Base-by-base conservation (phyloP, 257 asterid genomes). In the Salvia rosmarinus region DNA sequence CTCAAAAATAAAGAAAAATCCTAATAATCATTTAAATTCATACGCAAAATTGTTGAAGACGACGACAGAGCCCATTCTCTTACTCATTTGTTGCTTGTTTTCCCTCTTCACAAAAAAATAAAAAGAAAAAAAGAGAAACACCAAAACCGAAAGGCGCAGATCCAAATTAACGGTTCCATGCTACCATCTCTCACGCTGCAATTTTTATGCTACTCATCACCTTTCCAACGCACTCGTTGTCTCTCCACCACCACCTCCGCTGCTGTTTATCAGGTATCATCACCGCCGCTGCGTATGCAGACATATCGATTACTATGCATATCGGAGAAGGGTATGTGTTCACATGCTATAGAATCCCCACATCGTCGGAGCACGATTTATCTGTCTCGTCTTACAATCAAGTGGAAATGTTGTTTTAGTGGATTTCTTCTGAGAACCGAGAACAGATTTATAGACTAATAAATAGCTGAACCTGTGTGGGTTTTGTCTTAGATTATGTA, bases 201-300 rank as follows among this genome's bases (percentile, higher is more conserved):
- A 47, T 52, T 47, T 11, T 74, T 35, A 50, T 60, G 59, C 70
- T 25, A 55, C 64, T 47, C 68, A 49, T 58, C 80, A 71, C 75
- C 75, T 61, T 67, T 56, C 57, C 55, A 10, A 46, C 75, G 67
- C 62, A 35, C 78, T 50, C 75, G 73, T 39, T 59, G 69, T 42
- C 59, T 73, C 57, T 19, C 74, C 79, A 17, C 68, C 71, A 11
- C 77, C 71, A 66, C 21, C 56, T 19, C 71, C 69, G 23, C 68
- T 34, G 68, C 75, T 25, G 51, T 17, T 63, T 32, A 44, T 69
- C 82, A 65, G 78, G 78, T 65, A 68, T 46, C 12, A 6, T 21
- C 60, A 46, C 28, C 17, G 43, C 9, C 19, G 43, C 39, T 52
- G 28, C 56, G 14, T 64, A n/a, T 40, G 3, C 46, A 19, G 65